Percentiles rank a stretch among this genome's conserved stretches.
Evolutionary conservation across 106 monocot species (phyloP).

Genomic region (Amphibolis antarctica): DNA sequence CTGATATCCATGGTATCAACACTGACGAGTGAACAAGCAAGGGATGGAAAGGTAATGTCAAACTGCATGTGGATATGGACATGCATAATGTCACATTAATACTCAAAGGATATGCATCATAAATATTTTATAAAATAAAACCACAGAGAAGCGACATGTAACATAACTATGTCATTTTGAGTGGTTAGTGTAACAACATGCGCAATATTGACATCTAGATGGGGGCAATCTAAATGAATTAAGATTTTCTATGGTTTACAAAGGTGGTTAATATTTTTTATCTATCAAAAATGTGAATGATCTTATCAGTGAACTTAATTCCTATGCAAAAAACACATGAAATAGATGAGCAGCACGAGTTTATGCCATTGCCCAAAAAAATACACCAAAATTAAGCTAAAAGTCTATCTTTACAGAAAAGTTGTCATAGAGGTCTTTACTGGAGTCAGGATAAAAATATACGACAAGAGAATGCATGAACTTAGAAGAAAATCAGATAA

Average conservation of each 20-base stretch:
- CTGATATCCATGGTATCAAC: constrained; percentile 95
- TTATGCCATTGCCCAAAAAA: no score
- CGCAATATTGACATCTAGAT: background rate
- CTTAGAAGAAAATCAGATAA: background rate
- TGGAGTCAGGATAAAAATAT: background rate
- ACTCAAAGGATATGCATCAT: background rate
- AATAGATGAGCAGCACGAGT: no score
- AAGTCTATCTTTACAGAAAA: no score
- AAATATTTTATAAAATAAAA: background rate
- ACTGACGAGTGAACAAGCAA: constrained; percentile 86
- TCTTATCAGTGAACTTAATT: no score
- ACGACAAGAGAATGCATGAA: background rate
- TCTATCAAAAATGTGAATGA: no score
- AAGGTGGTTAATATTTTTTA: no score
- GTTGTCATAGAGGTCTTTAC: no score
- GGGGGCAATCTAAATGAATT: background rate
- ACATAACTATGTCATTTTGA: background rate
- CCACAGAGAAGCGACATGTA: no score
- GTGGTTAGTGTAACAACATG: background rate
- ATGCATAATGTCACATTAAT: background rate
- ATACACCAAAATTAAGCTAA: no score
- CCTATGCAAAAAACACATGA: no score
- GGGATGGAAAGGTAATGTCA: constrained; percentile 80
- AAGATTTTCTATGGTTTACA: no score
- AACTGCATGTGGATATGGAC: constrained; percentile 46